These are phyloP conservation scores for Pisolithus sp. DNA, from an alignment of 768 basidiomycete species.

Conservation along the genomic window DNA sequence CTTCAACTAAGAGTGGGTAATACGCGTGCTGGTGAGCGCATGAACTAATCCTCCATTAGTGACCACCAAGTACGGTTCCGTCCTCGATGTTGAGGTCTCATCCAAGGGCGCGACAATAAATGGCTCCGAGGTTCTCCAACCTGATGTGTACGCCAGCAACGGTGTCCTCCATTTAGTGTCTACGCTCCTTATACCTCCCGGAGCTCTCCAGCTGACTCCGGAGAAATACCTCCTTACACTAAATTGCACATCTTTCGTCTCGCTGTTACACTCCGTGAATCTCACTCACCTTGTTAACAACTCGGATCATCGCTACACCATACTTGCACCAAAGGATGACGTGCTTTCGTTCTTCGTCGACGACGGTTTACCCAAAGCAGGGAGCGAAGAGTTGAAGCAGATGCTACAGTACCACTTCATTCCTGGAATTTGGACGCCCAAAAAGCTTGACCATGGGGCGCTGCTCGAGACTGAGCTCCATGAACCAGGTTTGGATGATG, in stretches of 20 bases:
- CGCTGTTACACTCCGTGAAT: slow-evolving; percentile 77
- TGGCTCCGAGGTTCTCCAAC: slow-evolving; percentile 54
- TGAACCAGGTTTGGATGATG: slow-evolving; percentile 62
- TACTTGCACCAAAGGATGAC: slow-evolving; percentile 88
- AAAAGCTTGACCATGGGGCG: slow-evolving; percentile 66
- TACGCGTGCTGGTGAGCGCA: not conserved
- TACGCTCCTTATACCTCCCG: slow-evolving; percentile 70
- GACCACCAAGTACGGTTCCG: slow-evolving; percentile 60
- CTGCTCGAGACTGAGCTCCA: slow-evolving; percentile 74
- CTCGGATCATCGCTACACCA: slow-evolving; percentile 67
- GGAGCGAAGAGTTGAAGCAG: slow-evolving; percentile 63
- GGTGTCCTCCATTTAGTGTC: slow-evolving; percentile 91
- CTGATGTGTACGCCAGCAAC: slow-evolving; percentile 89
- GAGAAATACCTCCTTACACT: slow-evolving; percentile 93
- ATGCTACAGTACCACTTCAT: slow-evolving; percentile 87
- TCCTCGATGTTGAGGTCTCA: slow-evolving; percentile 53
- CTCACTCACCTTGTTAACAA: slow-evolving; percentile 67
- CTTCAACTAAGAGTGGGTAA: slow-evolving; percentile 47
- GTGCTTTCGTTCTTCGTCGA: slow-evolving; percentile 56
- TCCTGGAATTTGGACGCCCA: slow-evolving; percentile 67
- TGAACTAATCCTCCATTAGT: slow-evolving; percentile 39
- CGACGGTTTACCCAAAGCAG: slow-evolving; percentile 50
- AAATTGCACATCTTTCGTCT: slow-evolving; percentile 88
- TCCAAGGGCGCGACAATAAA: slow-evolving; percentile 51
- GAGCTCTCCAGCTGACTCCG: slow-evolving; percentile 74